Percentiles rank a stretch among this genome's conserved stretches.
Conservation (phyloP, 257 asterid species). For the Solanum bulbocastanum region DNA sequence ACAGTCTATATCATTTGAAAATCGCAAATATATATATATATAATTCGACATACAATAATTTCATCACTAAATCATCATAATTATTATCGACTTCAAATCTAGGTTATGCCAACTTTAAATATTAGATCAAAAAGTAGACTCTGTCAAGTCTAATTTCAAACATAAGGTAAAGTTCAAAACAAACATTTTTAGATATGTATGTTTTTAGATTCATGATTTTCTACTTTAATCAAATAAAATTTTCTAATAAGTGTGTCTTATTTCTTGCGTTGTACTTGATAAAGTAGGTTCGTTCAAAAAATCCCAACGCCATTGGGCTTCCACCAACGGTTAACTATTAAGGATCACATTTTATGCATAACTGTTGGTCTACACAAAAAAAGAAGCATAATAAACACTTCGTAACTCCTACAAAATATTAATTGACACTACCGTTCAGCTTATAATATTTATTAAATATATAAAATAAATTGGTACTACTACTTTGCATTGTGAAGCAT, state of each 20-base stretch:
- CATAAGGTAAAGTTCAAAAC: background rate
- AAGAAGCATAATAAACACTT: background rate
- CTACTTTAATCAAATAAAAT: background rate
- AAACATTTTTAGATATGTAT: too few species aligned
- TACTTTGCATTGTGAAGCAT: background rate
- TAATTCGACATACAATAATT: too few species aligned
- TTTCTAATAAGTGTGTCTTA: background rate
- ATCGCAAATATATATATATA: too few species aligned
- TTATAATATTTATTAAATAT: background rate
- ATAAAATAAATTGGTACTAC: background rate
- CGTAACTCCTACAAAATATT: background rate
- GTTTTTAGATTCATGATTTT: too few species aligned
- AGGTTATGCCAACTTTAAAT: too few species aligned
- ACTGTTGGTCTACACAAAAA: background rate
- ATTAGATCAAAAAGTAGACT: too few species aligned
- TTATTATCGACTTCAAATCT: too few species aligned
- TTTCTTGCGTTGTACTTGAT: background rate
- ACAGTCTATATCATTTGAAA: too few species aligned
- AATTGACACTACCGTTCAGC: background rate
- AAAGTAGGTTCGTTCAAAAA: background rate
- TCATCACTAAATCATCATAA: too few species aligned
- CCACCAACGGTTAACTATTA: background rate
- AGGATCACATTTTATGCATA: background rate
- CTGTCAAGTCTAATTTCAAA: background rate
- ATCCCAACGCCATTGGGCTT: background rate